phyloP scores from a whole-genome alignment of 208 protist species.

The Wallacemonas sp. region DNA sequence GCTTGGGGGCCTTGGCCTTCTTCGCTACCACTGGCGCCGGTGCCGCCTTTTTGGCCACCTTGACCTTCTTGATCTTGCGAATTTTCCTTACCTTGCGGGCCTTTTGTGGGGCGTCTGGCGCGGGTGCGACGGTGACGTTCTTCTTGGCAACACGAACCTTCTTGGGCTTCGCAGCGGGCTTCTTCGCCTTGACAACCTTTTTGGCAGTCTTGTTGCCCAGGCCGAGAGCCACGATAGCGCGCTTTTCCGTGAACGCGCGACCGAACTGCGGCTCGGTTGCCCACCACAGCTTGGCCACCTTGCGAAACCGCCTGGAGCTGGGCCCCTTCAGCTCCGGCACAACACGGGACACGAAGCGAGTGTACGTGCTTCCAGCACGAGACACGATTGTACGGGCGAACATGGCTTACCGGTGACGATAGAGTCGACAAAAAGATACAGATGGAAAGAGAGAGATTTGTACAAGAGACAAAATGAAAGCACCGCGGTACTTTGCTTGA shows the following conservation, averaged over 20 bases:
- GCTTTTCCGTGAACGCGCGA: background rate
- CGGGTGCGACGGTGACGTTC: no score
- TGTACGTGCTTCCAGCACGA: slow-evolving; percentile 1
- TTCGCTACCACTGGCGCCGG: no score
- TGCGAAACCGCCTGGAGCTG: background rate
- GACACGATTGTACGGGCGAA: slow-evolving; percentile 2
- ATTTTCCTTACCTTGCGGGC: background rate
- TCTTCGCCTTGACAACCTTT: slow-evolving; percentile 5
- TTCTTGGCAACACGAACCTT: background rate
- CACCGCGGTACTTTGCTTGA: no score
- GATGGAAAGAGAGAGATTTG: no score
- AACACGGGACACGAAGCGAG: slow-evolving; percentile 4
- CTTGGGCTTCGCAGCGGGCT: background rate
- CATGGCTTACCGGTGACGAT: no score
- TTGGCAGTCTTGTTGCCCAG: background rate
- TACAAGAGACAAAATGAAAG: no score
- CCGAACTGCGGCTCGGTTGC: slow-evolving; percentile 14
- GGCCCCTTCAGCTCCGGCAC: background rate
- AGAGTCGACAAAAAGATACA: no score
- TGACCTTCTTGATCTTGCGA: background rate
- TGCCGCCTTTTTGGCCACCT: slow-evolving; percentile 1
- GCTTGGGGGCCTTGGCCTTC: slow-evolving; percentile 5
- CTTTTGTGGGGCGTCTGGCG: no score
- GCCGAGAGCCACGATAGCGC: slow-evolving; percentile 4
- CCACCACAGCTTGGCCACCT: slow-evolving; percentile 15